phyloP scores from a whole-genome alignment of 192 early-diverging fungal genomes.

The Allomyces macrogynus region DNA sequence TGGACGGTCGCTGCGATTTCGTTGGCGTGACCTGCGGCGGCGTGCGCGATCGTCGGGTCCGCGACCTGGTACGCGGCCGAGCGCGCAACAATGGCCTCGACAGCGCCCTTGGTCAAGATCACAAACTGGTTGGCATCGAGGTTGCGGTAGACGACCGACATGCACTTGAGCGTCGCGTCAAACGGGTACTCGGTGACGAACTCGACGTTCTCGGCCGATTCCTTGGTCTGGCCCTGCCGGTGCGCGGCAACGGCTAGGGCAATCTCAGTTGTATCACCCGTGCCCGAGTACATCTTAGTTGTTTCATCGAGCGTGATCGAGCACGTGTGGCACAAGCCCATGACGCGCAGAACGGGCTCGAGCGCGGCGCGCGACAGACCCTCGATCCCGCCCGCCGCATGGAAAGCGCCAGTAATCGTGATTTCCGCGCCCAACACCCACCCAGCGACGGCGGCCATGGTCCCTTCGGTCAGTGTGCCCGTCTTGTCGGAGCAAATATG shows the following conservation, averaged over 20 bases:
- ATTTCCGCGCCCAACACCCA: constrained; percentile 53
- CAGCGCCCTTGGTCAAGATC: constrained; percentile 65
- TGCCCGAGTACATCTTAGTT: constrained; percentile 35
- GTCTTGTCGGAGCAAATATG: constrained; percentile 96
- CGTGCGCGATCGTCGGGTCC: constrained; percentile 2
- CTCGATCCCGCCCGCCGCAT: constrained; percentile 6
- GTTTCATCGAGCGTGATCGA: constrained; percentile 38
- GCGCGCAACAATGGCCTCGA: constrained; percentile 59
- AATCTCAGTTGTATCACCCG: constrained; percentile 92
- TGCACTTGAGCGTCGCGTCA: constrained; percentile 68
- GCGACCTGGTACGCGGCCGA: constrained; percentile 33
- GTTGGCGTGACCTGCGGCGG: constrained; percentile 9
- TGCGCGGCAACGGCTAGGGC: constrained; percentile 68
- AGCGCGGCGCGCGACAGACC: constrained; percentile 13
- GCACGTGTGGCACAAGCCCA: constrained; percentile 54
- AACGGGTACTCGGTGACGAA: constrained; percentile 50
- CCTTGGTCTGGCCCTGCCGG: constrained; percentile 52
- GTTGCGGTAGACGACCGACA: constrained; percentile 53
- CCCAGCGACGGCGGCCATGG: constrained; percentile 74
- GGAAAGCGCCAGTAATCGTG: constrained; percentile 15
- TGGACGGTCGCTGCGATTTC: constrained; percentile 10
- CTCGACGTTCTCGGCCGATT: constrained; percentile 30
- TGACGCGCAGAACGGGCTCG: constrained; percentile 33
- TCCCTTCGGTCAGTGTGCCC: constrained; percentile 89
- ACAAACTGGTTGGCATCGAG: constrained; percentile 22